These are phyloP conservation scores for Friedmanniomyces endolithicus DNA, from an alignment of 495 filamentous ascomycete species.

Conservation along the genomic window DNA sequence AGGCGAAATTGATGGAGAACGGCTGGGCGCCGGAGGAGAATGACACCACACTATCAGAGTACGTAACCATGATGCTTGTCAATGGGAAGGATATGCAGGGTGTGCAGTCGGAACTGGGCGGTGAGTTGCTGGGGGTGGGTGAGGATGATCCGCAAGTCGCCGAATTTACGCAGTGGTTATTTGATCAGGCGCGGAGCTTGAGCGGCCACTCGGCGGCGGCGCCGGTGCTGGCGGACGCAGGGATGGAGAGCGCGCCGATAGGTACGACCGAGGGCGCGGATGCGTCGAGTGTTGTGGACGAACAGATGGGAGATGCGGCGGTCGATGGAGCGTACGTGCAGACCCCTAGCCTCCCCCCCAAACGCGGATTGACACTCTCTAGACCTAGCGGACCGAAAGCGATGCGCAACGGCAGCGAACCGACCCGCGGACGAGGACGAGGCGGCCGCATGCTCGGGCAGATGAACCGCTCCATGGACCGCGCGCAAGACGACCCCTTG, in stretches of 20 bases:
- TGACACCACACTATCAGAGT: constrained; percentile 79
- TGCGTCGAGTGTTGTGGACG: constrained; percentile 33
- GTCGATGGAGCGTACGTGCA: constrained; percentile 52
- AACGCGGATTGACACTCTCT: constrained; percentile 15
- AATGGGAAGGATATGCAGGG: constrained; percentile 37
- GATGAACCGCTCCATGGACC: constrained; percentile 75
- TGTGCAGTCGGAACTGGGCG: constrained; percentile 76
- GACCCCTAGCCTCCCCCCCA: background rate
- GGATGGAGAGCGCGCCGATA: background rate
- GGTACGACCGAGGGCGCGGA: background rate
- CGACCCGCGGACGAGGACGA: constrained; percentile 33
- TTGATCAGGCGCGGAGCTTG: constrained; percentile 63
- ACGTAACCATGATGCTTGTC: constrained; percentile 90
- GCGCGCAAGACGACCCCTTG: constrained; percentile 56
- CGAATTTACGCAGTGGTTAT: constrained; percentile 83
- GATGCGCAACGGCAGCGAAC: constrained; percentile 61
- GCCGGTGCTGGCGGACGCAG: background rate
- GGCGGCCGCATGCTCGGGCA: constrained; percentile 75
- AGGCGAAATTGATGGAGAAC: constrained; percentile 89
- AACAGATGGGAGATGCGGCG: constrained; percentile 57
- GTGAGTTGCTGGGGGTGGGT: constrained; percentile 71
- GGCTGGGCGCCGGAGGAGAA: constrained; percentile 76
- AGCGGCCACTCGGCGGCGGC: constrained; percentile 34
- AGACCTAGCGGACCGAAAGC: constrained; percentile 92
- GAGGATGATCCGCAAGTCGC: constrained; percentile 71